Percentiles rank a stretch among this genome's conserved stretches.
phyloP scores from a whole-genome alignment of 140 eudicot genomes.

The Flaveria floridana region DNA sequence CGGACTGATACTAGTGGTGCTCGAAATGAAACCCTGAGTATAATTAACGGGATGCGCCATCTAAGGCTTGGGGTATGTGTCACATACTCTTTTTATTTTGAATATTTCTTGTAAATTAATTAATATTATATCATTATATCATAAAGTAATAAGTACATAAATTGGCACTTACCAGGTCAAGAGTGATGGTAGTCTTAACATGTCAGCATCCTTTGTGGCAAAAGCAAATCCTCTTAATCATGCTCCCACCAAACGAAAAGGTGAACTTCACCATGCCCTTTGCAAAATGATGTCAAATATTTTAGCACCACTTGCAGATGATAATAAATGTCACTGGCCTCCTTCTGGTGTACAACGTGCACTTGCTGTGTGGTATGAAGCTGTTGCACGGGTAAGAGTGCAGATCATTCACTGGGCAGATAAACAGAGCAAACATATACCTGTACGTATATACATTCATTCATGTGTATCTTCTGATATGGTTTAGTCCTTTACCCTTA shows the following conservation, averaged over 20 bases:
- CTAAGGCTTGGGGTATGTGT: slow-evolving; percentile 78
- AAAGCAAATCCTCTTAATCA: slow-evolving; percentile 90
- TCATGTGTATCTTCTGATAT: background rate
- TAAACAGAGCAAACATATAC: slow-evolving; percentile 84
- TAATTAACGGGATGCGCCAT: slow-evolving; percentile 86
- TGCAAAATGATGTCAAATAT: slow-evolving; percentile 85
- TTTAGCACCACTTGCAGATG: slow-evolving; percentile 83
- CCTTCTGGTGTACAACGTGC: slow-evolving; percentile 84
- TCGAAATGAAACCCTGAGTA: slow-evolving; percentile 84
- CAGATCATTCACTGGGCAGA: slow-evolving; percentile 90
- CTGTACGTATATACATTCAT: slow-evolving; percentile 49
- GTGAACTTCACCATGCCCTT: slow-evolving; percentile 90
- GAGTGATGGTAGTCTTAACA: slow-evolving; percentile 83
- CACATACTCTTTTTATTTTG: slow-evolving; percentile 14
- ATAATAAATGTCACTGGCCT: slow-evolving; percentile 87
- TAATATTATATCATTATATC: slow-evolving; percentile 2
- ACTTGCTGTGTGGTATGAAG: slow-evolving; percentile 81
- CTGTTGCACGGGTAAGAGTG: slow-evolving; percentile 75
- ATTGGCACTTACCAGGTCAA: slow-evolving; percentile 56
- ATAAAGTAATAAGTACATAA: background rate
- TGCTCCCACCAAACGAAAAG: slow-evolving; percentile 78
- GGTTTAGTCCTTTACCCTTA: background rate
- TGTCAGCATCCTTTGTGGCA: slow-evolving; percentile 84
- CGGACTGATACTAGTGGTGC: slow-evolving; percentile 86
- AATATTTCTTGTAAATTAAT: background rate